phyloP scores from a whole-genome alignment of 2,329 filamentous ascomycete genomes.

The Zasmidium angulare region DNA sequence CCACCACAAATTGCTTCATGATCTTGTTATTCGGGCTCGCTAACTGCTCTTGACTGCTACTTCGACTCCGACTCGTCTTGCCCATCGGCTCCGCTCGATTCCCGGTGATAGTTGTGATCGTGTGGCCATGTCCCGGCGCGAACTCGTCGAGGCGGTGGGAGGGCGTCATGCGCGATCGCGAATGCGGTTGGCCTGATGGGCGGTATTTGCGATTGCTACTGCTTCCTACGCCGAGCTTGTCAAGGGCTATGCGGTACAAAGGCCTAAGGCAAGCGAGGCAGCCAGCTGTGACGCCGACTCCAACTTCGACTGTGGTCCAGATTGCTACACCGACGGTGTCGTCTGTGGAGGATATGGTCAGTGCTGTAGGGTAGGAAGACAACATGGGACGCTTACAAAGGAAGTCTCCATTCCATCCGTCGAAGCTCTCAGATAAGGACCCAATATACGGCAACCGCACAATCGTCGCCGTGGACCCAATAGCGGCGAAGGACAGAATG shows the following conservation, averaged over 20 bases:
- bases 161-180: slow-evolving; percentile 9
- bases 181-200: slow-evolving; percentile 1
- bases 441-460: slow-evolving; percentile 47
- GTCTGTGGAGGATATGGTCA: slow-evolving; percentile 29
- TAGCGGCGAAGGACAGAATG: slow-evolving; percentile 42
- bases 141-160: slow-evolving; percentile 13
- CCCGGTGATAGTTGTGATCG: slow-evolving; percentile 21
- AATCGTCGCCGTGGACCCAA: slow-evolving; percentile 54
- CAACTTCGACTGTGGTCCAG: slow-evolving; percentile 36
- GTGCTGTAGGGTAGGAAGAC: background rate
- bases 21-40: slow-evolving; percentile 16
- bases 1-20: slow-evolving; percentile 18
- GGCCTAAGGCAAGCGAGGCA: slow-evolving; percentile 52
- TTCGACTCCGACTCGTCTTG: slow-evolving; percentile 7
- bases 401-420: slow-evolving; percentile 40
- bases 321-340: slow-evolving; percentile 42
- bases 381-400: slow-evolving; percentile 42
- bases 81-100: slow-evolving; percentile 13
- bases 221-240: slow-evolving; percentile 15
- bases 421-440: slow-evolving; percentile 36
- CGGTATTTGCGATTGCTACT: slow-evolving; percentile 11
- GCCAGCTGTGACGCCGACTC: slow-evolving; percentile 41
- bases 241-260: slow-evolving; percentile 39
- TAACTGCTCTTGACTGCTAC: slow-evolving; percentile 21
- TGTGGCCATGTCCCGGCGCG: slow-evolving; percentile 16